These are phyloP conservation scores for Edaphochlamys debaryana DNA, from an alignment of 139 green algal genomes.

Conservation along the genomic window DNA sequence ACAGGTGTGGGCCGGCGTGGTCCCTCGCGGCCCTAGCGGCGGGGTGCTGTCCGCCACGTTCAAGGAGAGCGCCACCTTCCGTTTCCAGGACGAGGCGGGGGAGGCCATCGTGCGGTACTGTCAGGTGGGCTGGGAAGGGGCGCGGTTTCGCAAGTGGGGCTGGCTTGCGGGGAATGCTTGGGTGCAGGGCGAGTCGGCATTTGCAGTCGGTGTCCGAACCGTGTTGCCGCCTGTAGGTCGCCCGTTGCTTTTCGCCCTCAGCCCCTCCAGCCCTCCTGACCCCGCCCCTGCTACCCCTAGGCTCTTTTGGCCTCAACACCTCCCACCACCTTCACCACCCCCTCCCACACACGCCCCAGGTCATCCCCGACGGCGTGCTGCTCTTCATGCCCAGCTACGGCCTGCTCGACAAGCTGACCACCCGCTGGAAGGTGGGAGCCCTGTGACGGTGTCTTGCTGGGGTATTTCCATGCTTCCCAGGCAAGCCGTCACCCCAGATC, in stretches of 20 bases:
- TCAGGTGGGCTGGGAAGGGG: neutral
- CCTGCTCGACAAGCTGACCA: constrained; percentile 81
- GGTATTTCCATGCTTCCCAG: too few species aligned
- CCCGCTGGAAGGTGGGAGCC: constrained; percentile 79
- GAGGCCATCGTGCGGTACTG: constrained; percentile 62
- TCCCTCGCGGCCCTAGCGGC: constrained; percentile 61
- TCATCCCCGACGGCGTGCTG: constrained; percentile 91
- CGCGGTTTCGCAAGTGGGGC: neutral
- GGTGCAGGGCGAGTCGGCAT: too few species aligned
- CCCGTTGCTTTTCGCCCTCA: too few species aligned
- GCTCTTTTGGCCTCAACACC: too few species aligned
- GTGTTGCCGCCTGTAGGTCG: too few species aligned
- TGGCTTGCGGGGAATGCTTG: too few species aligned
- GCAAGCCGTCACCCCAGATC: too few species aligned
- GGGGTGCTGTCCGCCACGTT: constrained; percentile 64
- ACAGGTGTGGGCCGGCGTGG: constrained; percentile 76
- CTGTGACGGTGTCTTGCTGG: too few species aligned
- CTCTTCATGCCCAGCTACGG: constrained; percentile 93
- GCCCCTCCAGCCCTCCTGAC: too few species aligned
- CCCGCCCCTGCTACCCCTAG: too few species aligned
- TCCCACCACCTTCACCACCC: too few species aligned
- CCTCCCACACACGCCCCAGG: neutral
- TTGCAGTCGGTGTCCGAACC: too few species aligned
- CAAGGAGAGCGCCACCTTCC: constrained; percentile 46
- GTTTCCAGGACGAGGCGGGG: constrained; percentile 68